Percentiles rank a stretch among this genome's conserved stretches.
Evolutionary conservation across 768 basidiomycete genomes (phyloP).

Genomic region (Agaricus subrufescens): DNA sequence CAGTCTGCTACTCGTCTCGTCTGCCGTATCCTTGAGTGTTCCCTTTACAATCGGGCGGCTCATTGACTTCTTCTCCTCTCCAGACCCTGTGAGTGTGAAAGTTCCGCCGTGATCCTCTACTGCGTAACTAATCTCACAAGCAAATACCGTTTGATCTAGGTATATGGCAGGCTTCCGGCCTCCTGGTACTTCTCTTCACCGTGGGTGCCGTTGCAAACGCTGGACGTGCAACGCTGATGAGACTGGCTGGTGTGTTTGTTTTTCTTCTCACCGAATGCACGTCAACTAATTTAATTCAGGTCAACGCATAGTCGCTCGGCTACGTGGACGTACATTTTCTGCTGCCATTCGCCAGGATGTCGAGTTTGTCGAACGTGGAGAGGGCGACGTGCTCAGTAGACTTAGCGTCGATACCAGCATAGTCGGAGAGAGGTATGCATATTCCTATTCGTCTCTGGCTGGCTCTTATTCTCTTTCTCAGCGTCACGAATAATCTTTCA

Average conservation of each 20-base stretch:
- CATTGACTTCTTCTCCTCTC: constrained; percentile 86
- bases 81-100: constrained; percentile 55
- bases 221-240: constrained; percentile 79
- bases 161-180: constrained; percentile 71
- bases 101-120: background rate
- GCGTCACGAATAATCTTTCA: constrained; percentile 75
- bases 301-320: constrained; percentile 86
- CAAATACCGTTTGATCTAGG: constrained; percentile 79
- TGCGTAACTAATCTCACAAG: constrained; percentile 26
- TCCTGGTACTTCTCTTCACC: constrained; percentile 74
- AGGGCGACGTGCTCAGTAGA: constrained; percentile 90
- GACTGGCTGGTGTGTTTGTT: constrained; percentile 59
- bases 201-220: constrained; percentile 87
- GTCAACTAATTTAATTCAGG: constrained; percentile 29
- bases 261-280: background rate
- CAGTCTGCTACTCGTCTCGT: constrained; percentile 80
- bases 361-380: constrained; percentile 87
- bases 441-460: background rate
- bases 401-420: constrained; percentile 90
- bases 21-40: constrained; percentile 86
- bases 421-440: constrained; percentile 79
- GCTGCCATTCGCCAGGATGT: constrained; percentile 89
- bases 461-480: constrained; percentile 19
- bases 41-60: constrained; percentile 91
- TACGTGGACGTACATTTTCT: constrained; percentile 77